Evolutionary conservation across 2,329 filamentous ascomycete genomes (phyloP).

Genomic region (Curvularia sp.): DNA sequence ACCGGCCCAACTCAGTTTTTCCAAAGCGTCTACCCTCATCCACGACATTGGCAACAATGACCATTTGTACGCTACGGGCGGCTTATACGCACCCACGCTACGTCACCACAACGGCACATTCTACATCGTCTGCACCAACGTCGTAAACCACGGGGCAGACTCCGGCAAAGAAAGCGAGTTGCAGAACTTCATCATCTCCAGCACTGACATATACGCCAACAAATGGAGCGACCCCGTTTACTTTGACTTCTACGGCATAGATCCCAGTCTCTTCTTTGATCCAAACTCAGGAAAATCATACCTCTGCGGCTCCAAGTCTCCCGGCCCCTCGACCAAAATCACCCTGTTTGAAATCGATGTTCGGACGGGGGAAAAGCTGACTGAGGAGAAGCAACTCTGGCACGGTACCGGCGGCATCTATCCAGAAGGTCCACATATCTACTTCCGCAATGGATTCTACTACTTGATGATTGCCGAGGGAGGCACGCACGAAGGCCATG

Average conservation of each 20-base stretch:
- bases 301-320: constrained; percentile 30
- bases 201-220: constrained; percentile 17
- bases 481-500: constrained; percentile 23
- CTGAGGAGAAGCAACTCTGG: constrained; percentile 33
- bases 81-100: constrained; percentile 29
- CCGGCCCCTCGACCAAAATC: constrained; percentile 26
- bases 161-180: constrained; percentile 49
- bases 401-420: constrained; percentile 41
- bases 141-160: constrained; percentile 44
- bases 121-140: constrained; percentile 29
- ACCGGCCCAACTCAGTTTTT: constrained; percentile 56
- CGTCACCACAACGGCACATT: constrained; percentile 25
- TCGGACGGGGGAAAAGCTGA: constrained; percentile 31
- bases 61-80: constrained; percentile 26
- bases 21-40: constrained; percentile 54
- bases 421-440: constrained; percentile 49
- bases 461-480: constrained; percentile 48
- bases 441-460: constrained; percentile 43
- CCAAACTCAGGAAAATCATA: constrained; percentile 19
- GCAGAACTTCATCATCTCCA: constrained; percentile 48
- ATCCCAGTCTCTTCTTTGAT: constrained; percentile 28
- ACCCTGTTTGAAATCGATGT: constrained; percentile 38
- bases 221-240: constrained; percentile 23
- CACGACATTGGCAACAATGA: constrained; percentile 11
- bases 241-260: constrained; percentile 25